Conservation (phyloP, 257 asterid genomes). For the Plantago elongata region DNA sequence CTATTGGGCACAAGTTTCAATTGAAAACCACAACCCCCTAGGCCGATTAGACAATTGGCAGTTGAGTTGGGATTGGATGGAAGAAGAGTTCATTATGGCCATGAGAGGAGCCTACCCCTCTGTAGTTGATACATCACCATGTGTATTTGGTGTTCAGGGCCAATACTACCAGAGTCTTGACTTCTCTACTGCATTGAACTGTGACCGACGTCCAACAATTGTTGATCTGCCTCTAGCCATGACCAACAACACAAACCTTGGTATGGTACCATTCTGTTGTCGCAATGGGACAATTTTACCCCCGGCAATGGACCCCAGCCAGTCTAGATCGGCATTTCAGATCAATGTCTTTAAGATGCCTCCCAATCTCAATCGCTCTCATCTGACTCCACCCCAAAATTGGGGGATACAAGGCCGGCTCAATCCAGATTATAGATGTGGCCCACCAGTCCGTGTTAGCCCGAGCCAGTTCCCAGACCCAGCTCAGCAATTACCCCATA, state of each 20-base stretch:
- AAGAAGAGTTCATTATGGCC: constrained; percentile 71
- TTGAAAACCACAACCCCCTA: constrained; percentile 72
- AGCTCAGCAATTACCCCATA: constrained; percentile 32
- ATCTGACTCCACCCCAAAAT: constrained; percentile 69
- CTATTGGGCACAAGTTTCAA: constrained; percentile 83
- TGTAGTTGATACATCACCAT: constrained; percentile 53
- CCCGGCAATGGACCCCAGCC: constrained; percentile 84
- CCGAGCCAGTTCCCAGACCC: constrained; percentile 78
- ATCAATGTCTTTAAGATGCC: constrained; percentile 91
- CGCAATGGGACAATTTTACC: constrained; percentile 90
- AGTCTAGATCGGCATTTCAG: constrained; percentile 72
- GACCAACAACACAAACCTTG: constrained; percentile 62
- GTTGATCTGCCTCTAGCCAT: constrained; percentile 68
- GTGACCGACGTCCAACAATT: constrained; percentile 72
- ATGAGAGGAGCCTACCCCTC: constrained; percentile 89
- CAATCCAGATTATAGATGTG: constrained; percentile 83
- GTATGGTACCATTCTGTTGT: constrained; percentile 83
- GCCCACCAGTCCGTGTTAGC: constrained; percentile 77
- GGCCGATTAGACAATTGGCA: constrained; percentile 91
- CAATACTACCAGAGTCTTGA: constrained; percentile 52
- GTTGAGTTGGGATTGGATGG: constrained; percentile 98
- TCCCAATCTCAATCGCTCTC: constrained; percentile 74
- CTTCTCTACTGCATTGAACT: constrained; percentile 67
- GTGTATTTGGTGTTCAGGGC: constrained; percentile 73
- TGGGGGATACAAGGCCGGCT: constrained; percentile 66